Conservation (phyloP, 352 stramenopile genomes). For the Globisporangium mamillatum region DNA sequence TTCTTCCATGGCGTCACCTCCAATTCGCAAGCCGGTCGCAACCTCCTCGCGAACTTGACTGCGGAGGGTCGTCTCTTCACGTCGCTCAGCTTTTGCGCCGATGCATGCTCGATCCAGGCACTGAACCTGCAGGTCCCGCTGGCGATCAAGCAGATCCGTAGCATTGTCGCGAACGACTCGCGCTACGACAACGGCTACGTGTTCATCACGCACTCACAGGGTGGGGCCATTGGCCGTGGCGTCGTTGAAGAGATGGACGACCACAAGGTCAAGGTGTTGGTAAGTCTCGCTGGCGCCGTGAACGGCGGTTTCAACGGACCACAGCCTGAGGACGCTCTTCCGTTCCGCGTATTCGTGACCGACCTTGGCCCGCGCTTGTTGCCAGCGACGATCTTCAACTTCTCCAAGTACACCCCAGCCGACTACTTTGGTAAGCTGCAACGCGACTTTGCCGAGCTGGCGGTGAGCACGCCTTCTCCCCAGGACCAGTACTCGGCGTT, state of each 20-base stretch:
- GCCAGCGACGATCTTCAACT: constrained; percentile 26
- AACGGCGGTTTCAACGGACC: constrained; percentile 52
- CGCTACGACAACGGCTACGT: constrained; percentile 38
- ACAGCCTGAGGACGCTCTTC: too few relatives aligned
- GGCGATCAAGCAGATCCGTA: constrained; percentile 37
- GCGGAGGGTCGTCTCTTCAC: constrained; percentile 30
- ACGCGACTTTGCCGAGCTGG: constrained; percentile 25
- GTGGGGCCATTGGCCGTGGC: constrained; percentile 32
- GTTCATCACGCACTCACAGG: constrained; percentile 50
- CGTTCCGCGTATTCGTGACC: too few relatives aligned
- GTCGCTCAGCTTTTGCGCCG: constrained; percentile 37
- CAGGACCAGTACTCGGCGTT: constrained; percentile 27
- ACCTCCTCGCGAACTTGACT: constrained; percentile 33
- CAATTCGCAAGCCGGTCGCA: constrained; percentile 17
- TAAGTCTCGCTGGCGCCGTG: constrained; percentile 35
- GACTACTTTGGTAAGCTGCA: constrained; percentile 32
- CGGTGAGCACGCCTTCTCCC: neutral
- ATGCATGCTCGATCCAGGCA: constrained; percentile 26
- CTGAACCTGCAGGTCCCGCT: constrained; percentile 33
- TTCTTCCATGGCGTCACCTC: constrained; percentile 46
- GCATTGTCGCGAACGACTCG: constrained; percentile 20
- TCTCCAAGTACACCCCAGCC: constrained; percentile 25
- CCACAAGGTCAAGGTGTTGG: constrained; percentile 44
- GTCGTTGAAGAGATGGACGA: constrained; percentile 61
- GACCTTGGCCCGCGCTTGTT: constrained; percentile 24